These are phyloP conservation scores for Porogramme epimiltina DNA, from an alignment of 1,284 basidiomycete genomes.

Conservation along the genomic window DNA sequence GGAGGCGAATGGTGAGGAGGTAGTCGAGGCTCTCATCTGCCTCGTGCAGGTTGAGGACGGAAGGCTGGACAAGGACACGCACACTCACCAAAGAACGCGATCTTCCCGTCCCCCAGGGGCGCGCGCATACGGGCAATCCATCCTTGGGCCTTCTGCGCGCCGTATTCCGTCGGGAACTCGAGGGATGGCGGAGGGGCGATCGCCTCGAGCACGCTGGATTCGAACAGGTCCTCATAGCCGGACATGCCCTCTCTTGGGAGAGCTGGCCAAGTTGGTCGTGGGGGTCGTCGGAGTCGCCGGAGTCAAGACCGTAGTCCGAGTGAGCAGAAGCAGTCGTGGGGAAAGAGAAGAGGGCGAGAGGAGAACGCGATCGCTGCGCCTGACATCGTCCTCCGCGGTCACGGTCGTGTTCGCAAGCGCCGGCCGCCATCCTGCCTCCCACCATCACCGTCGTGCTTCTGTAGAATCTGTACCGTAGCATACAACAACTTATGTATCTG, in stretches of 20 bases:
- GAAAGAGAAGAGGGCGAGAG: background rate
- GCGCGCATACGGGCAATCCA: conserved; percentile 52
- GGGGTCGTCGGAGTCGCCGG: background rate
- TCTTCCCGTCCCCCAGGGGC: conserved; percentile 39
- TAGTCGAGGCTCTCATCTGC: conserved; percentile 77
- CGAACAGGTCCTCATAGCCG: conserved; percentile 66
- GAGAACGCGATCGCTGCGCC: too few relatives aligned
- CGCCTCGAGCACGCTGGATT: conserved; percentile 60
- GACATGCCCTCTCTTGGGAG: conserved; percentile 18
- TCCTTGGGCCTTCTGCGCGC: conserved; percentile 38
- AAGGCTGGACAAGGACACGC: background rate
- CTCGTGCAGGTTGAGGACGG: background rate
- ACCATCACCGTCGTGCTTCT: too few relatives aligned
- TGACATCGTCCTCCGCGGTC: too few relatives aligned
- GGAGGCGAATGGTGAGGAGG: conserved; percentile 46
- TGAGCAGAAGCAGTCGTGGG: too few relatives aligned
- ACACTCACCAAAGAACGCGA: conserved; percentile 74
- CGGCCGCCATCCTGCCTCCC: too few relatives aligned
- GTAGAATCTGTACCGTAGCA: too few relatives aligned
- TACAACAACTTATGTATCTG: too few relatives aligned
- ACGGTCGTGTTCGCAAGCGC: too few relatives aligned
- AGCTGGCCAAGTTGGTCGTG: background rate
- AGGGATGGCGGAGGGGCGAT: conserved; percentile 67
- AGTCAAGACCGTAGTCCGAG: background rate
- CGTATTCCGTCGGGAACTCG: conserved; percentile 52